Evolutionary conservation across 306 rosid species (phyloP), one percentile per base, ranked within the genome.

Genomic region (Pyrus pyrifolia): DNA sequence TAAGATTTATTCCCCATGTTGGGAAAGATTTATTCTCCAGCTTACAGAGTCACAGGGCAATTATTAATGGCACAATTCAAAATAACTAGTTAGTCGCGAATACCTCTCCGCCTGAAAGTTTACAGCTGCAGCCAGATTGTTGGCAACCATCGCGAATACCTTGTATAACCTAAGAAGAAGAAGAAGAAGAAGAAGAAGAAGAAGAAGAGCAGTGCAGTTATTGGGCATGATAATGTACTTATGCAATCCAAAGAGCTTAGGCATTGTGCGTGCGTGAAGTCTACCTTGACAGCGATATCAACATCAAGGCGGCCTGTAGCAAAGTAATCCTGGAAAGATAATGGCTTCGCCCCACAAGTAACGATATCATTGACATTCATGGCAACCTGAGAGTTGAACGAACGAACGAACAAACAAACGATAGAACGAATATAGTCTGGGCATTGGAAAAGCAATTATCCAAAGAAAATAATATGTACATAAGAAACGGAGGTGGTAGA

Each of bases 61-160:
- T 49, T 49, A 49, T 49, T 49, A 49, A 49, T 49, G 55, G 21
- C 1, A 6, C 55, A 5, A 49, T 15, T 49, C 21, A 49, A 49
- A 14, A 15, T 4, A 17, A 17, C 21, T 3, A 46, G 60, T 57
- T 7, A 30, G 46, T 73, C 5, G 6, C 21, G 40, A 46, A n/a
- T 94, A 95, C 99, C 99, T 95, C 99, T 77, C 99, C 97, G 46
- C 97, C 99, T 38, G 91, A 84, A 66, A 95, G 97, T 46, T 60
- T 87, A 40, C 97, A 92, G 55, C 21, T 49, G 55, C 55, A 49
- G 61, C 91, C 97, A 67, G 97, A 92, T 82, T 88, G 93, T 82
- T 88, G 88, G 78, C 97, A 95, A 80, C 97, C 99, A 57, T 89
- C 84, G 64, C 91, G 93, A 38, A 92, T 92, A 42, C 99, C 99